phyloP scores from a whole-genome alignment of 75 land plant genomes.

The Picea sitchensis region DNA sequence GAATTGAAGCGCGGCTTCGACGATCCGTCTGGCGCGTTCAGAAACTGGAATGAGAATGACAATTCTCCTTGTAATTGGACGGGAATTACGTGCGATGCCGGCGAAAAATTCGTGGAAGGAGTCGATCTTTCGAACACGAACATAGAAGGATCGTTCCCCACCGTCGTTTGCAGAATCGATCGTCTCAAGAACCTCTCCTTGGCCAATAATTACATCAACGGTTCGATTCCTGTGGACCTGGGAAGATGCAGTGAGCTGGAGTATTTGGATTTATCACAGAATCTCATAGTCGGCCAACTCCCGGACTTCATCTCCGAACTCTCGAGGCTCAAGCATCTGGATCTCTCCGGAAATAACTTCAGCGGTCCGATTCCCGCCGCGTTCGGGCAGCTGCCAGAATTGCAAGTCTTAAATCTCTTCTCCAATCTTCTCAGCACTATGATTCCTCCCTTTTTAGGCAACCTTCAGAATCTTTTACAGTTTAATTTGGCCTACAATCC shows the following conservation, averaged over 20 bases:
- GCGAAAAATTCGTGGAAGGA: slow-evolving; percentile 28
- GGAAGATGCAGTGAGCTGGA: slow-evolving; percentile 30
- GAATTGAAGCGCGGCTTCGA: too few species aligned
- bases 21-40: too few species aligned
- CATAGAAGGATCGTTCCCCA: slow-evolving; percentile 50
- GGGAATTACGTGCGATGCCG: slow-evolving; percentile 59
- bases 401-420: slow-evolving; percentile 19
- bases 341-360: slow-evolving; percentile 68
- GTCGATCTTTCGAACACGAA: slow-evolving; percentile 47
- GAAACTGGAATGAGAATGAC: too few species aligned
- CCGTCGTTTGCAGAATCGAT: slow-evolving; percentile 46
- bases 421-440: slow-evolving; percentile 6
- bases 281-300: slow-evolving; percentile 42
- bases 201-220: slow-evolving; percentile 49
- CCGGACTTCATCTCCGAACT: slow-evolving; percentile 40
- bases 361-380: slow-evolving; percentile 35
- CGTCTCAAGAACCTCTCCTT: slow-evolving; percentile 46
- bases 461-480: slow-evolving; percentile 37
- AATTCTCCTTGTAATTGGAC: slow-evolving; percentile 56
- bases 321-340: slow-evolving; percentile 39
- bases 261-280: slow-evolving; percentile 54
- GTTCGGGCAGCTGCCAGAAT: slow-evolving; percentile 18
- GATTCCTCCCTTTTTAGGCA: slow-evolving; percentile 39
- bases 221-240: slow-evolving; percentile 38
- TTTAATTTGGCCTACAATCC: background rate